phyloP scores from a whole-genome alignment of 345 rosid species.

The Mangifera indica region DNA sequence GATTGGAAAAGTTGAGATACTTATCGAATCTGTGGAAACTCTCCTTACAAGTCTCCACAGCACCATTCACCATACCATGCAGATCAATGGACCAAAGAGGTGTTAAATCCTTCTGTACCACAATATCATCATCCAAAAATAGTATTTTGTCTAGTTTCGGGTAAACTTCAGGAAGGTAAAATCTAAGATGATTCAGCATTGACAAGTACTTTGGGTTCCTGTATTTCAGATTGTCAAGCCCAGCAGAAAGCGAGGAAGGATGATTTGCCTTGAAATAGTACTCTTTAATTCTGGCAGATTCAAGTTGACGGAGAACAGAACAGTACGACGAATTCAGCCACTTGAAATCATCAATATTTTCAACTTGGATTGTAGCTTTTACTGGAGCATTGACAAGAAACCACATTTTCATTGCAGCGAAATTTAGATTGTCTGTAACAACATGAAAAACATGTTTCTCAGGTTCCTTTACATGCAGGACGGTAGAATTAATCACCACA shows the following conservation, averaged over 20 bases:
- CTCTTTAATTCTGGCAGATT: constrained; percentile 78
- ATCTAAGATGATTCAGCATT: constrained; percentile 85
- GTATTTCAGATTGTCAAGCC: constrained; percentile 77
- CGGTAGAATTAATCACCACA: constrained; percentile 90
- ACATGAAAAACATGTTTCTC: constrained; percentile 89
- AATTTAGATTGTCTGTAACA: constrained; percentile 84
- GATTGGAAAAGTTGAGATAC: constrained; percentile 96
- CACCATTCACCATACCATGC: constrained; percentile 82
- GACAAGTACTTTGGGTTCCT: constrained; percentile 83
- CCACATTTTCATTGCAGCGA: constrained; percentile 86
- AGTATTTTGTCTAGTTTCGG: constrained; percentile 75
- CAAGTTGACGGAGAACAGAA: constrained; percentile 80
- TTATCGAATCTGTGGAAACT: constrained; percentile 95
- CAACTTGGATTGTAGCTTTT: constrained; percentile 58
- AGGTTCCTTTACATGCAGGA: constrained; percentile 62
- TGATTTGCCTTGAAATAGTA: constrained; percentile 79
- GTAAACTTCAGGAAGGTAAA: constrained; percentile 85
- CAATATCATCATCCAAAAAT: constrained; percentile 84
- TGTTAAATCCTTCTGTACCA: constrained; percentile 80
- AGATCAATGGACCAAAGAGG: constrained; percentile 77
- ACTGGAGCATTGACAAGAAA: constrained; percentile 56
- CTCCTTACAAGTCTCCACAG: constrained; percentile 89
- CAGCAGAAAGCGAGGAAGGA: constrained; percentile 64
- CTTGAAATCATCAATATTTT: constrained; percentile 72
- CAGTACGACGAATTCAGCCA: constrained; percentile 88